These are phyloP conservation scores for Trypanosoma mega DNA, from an alignment of 208 protist species.

Conservation along the genomic window DNA sequence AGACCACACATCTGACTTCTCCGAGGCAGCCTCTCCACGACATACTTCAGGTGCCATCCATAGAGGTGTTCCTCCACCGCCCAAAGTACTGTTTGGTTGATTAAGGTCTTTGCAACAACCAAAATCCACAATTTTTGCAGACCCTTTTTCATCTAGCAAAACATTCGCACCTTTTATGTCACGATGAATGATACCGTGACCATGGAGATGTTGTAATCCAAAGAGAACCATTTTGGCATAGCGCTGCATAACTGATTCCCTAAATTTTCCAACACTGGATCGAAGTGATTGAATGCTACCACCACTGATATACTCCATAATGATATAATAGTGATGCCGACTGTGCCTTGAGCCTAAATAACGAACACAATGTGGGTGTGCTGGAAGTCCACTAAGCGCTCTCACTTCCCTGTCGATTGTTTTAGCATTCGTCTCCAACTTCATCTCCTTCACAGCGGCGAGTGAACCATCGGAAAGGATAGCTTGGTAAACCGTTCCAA, in stretches of 20 bases:
- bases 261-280: slow-evolving; percentile 52
- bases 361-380: slow-evolving; percentile 74
- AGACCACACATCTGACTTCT: slow-evolving; percentile 80
- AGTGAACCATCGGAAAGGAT: slow-evolving; percentile 64
- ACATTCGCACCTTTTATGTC: slow-evolving; percentile 93
- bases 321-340: slow-evolving; percentile 70
- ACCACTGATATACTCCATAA: slow-evolving; percentile 88
- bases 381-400: slow-evolving; percentile 64
- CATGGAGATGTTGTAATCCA: slow-evolving; percentile 73
- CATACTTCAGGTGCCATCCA: slow-evolving; percentile 90
- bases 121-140: slow-evolving; percentile 93
- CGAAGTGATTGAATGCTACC: slow-evolving; percentile 75
- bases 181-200: slow-evolving; percentile 79
- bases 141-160: slow-evolving; percentile 79
- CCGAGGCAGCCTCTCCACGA: slow-evolving; percentile 52
- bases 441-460: slow-evolving; percentile 75
- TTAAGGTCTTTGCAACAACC: slow-evolving; percentile 84
- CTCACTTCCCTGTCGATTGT: slow-evolving; percentile 70
- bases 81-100: slow-evolving; percentile 36
- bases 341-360: slow-evolving; percentile 72
- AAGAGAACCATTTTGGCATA: slow-evolving; percentile 75
- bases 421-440: slow-evolving; percentile 52
- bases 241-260: slow-evolving; percentile 67
- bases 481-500: slow-evolving; percentile 75
- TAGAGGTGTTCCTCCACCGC: slow-evolving; percentile 59